Conservation (phyloP, 1,284 basidiomycete genomes). For the Papiliotrema nemorosa region DNA sequence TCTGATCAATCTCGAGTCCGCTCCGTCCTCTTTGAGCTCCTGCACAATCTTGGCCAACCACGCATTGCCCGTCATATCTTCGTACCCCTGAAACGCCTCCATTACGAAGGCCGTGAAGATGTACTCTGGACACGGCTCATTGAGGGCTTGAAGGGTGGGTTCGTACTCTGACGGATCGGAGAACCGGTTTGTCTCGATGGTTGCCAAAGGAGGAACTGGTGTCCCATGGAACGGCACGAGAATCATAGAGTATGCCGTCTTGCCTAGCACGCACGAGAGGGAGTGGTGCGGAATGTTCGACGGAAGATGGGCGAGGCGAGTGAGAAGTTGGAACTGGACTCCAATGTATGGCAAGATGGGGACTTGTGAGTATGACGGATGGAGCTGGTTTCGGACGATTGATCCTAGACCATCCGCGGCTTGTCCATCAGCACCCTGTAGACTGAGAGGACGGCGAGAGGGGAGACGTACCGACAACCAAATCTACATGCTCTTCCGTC, state of each 20-base stretch:
- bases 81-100: constrained; percentile 8
- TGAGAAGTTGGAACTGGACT: constrained; percentile 16
- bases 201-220: not conserved
- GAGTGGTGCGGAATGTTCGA: not conserved
- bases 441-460: too few species aligned
- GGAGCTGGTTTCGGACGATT: constrained; percentile 7
- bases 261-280: constrained; percentile 9
- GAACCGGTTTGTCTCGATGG: not conserved
- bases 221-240: constrained; percentile 9
- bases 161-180: not conserved
- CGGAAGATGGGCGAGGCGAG: constrained; percentile 6
- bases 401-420: constrained; percentile 20
- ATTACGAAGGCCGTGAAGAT: constrained; percentile 8
- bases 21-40: constrained; percentile 6
- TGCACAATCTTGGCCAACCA: constrained; percentile 11
- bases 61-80: constrained; percentile 6
- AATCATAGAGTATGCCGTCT: constrained; percentile 7
- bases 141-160: constrained; percentile 5
- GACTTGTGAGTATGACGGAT: constrained; percentile 7
- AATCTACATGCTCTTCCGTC: constrained; percentile 6
- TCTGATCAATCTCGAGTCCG: constrained; percentile 3
- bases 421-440: not conserved
- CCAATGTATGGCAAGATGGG: constrained; percentile 10
- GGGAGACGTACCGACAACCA: constrained; percentile 14
- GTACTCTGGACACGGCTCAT: constrained; percentile 10